Base-by-base conservation (phyloP, 208 protist species). In the Acanthamoeba culbertsoni region DNA sequence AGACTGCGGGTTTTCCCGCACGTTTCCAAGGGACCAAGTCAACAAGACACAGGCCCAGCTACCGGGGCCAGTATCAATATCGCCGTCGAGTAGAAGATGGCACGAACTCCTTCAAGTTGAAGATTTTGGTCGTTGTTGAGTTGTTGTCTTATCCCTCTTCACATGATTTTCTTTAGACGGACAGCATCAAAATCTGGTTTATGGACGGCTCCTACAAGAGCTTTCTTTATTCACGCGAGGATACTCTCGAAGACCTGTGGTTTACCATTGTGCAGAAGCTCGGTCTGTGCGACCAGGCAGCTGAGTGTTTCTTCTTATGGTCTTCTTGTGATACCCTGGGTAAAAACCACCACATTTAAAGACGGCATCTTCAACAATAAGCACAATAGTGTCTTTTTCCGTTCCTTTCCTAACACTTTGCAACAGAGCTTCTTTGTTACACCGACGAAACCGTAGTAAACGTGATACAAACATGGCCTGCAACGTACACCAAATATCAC, bases 221-320 rank as follows among this genome's bases (percentile, higher is more conserved):
- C 63, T 92, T 79, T 26, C 14, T 20, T 18, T 92, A 46, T 40
- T 42, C 26, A 20, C 40, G 63, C 7, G 43, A 37, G n/a, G 86
- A 92, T 4, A 92, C 57, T 28, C n/a, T 92, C 10, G 86, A 92
- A 79, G 86, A 92, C 35, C 45, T 92, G 26, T 92, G 86, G 86
- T 77, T 43, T 31, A 71, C 2, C 42, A 45, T 92, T 20, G 37
- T 92, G 20, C 62, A 92, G 63, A 92, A 92, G 86, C 86, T 92
- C 35, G 62, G 62, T 12, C 86, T 92, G 2, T 55, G 23, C 86
- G 77, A 92, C 43, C 55, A 92, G 86, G 86, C 45, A 16, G 86
- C 86, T 16, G 86, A 92, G 48, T 92, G 86, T 62, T 92, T 92
- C 43, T 92, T 79, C 86, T 37, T 92, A 8, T 92, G 86, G 86